Conservation (phyloP, 225 moss, liverwort and hornwort species). For the Bryoerythrophyllum caledonicum region DNA sequence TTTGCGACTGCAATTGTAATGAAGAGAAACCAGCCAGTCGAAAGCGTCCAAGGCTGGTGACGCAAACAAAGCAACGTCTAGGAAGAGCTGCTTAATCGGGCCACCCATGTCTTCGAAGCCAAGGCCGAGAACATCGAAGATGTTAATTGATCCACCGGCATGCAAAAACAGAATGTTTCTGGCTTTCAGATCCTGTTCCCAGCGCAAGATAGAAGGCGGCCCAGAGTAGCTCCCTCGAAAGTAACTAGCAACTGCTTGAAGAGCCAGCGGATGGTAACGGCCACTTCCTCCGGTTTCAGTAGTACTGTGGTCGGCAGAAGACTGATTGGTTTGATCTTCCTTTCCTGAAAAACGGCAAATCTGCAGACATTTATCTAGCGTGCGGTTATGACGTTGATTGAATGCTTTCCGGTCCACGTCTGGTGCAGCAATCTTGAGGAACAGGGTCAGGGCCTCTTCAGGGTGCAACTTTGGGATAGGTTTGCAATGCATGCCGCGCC, state of each 20-base stretch:
- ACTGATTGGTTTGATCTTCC: neutral
- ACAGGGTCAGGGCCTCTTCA: neutral
- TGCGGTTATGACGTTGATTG: neutral
- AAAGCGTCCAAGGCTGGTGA: neutral
- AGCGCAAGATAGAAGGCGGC: constrained; percentile 1
- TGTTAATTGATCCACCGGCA: neutral
- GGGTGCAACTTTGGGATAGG: neutral
- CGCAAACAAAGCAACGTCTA: constrained; percentile 8
- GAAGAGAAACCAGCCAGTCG: neutral
- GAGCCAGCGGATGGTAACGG: constrained; percentile 6
- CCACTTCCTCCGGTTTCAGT: neutral
- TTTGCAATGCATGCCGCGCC: neutral
- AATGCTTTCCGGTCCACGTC: neutral
- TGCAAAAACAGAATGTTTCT: neutral
- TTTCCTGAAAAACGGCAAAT: neutral
- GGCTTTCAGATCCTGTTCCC: neutral
- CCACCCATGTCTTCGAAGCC: neutral
- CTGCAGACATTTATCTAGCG: neutral
- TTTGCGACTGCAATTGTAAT: neutral
- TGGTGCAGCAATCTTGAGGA: constrained; percentile 3
- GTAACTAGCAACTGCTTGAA: neutral
- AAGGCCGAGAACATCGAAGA: neutral
- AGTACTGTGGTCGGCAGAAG: neutral
- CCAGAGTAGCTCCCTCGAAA: neutral
- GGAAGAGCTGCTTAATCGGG: neutral